phyloP scores from a whole-genome alignment of 768 basidiomycete genomes.

The Daedaleopsis sinensis region DNA sequence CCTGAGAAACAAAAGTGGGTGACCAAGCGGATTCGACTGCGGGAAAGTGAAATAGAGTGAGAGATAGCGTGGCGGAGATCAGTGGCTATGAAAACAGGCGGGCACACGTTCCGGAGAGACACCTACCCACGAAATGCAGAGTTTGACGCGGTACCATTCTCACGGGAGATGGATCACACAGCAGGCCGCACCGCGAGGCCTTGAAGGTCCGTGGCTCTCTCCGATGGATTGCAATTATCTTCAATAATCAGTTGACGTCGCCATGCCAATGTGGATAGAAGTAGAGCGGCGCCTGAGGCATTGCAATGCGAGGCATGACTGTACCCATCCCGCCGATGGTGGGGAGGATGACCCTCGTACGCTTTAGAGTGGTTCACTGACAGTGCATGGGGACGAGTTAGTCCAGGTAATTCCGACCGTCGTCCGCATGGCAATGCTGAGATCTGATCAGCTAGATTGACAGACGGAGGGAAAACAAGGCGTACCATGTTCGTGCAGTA shows the following conservation, averaged over 20 bases:
- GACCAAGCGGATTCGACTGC: not conserved
- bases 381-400: too few relatives aligned
- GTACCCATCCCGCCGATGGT: too few relatives aligned
- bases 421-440: too few relatives aligned
- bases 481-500: too few relatives aligned
- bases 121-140: not conserved
- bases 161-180: not conserved
- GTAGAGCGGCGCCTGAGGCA: not conserved
- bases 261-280: not conserved
- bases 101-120: not conserved
- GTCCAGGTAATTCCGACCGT: too few relatives aligned
- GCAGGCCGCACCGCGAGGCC: not conserved
- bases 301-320: too few relatives aligned
- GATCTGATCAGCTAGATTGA: too few relatives aligned
- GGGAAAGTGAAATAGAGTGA: not conserved
- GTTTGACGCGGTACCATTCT: not conserved
- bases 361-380: too few relatives aligned
- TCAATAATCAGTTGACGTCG: not conserved
- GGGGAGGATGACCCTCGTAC: too few relatives aligned
- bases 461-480: too few relatives aligned
- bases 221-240: too few relatives aligned
- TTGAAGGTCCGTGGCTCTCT: not conserved
- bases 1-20: not conserved
- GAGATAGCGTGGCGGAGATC: not conserved
- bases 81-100: not conserved